Conservation (phyloP, 345 rosid species). For the Populus davidiana region DNA sequence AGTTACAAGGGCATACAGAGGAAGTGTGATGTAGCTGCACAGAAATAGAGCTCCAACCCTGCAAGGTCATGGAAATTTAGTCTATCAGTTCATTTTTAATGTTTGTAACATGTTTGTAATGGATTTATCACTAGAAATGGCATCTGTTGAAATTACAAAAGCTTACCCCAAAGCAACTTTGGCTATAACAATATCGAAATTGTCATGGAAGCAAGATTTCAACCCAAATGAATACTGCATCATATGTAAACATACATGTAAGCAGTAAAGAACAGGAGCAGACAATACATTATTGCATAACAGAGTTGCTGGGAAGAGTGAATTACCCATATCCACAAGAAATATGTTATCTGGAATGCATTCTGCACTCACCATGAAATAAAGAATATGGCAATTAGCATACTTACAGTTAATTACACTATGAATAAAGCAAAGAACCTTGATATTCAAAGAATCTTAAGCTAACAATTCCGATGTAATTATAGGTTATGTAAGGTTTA, state of each 20-base stretch:
- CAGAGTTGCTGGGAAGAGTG: constrained; percentile 3
- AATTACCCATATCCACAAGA: constrained; percentile 91
- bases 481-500: background rate
- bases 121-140: background rate
- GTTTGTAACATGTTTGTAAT: background rate
- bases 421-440: background rate
- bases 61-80: constrained; percentile 20
- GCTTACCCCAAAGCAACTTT: constrained; percentile 74
- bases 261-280: background rate
- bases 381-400: background rate
- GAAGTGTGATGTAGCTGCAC: constrained; percentile 93
- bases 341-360: constrained; percentile 95
- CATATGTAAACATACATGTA: constrained; percentile 3
- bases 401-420: background rate
- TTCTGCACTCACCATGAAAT: constrained; percentile 49
- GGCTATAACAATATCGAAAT: constrained; percentile 47
- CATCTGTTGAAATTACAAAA: background rate
- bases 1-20: constrained; percentile 84
- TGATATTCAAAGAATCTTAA: background rate
- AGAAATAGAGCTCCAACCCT: constrained; percentile 57
- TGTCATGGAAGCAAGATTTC: constrained; percentile 69
- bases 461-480: background rate
- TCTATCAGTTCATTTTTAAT: background rate
- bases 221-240: constrained; percentile 71
- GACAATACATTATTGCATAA: background rate